Base-by-base conservation (phyloP, 768 basidiomycete genomes). In the Agaricus sinodeliciosus region DNA sequence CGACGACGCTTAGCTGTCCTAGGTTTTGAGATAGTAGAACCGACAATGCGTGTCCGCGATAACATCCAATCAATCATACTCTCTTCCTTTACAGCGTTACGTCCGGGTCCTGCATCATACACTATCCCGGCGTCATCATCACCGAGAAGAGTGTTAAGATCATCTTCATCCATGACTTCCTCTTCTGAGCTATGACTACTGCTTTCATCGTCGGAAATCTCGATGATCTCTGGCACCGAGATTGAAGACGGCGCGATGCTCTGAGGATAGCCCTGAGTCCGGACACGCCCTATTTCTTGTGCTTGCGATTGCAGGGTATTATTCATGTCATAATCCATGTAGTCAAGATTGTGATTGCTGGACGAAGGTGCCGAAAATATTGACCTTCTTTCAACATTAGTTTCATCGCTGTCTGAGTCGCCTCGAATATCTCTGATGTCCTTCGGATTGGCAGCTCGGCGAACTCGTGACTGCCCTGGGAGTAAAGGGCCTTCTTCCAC, bases 41-140 rank as follows among this genome's bases (percentile, higher is more conserved):
- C 63, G 3, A 70, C 60, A 50, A 57, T 60, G 18, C 68, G 65
- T 2, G 75, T 74, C 43, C 76, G 71, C 12, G 71, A 69, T 44
- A 89, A 60, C 86, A 89, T 89, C 62, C 80, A 81, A 58, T 88
- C 83, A 43, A 89, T 85, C 48, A 85, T 62, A 59, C 72, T 80
- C 63, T 62, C 74, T 56, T 71, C 75, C 63, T 68, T 72, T 50
- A 59, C 65, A 22, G 61, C 63, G 18, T 63, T 62, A 8, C 56
- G 60, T 49, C 31, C 22, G 9, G 27, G 11, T 27, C 41, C 40
- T 28, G 51, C 36, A 46, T 57, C 41, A 19, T 44, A 44, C 9
- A 48, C 36, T 18, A 36, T 40, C 19, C 46, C 49, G 7, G 42
- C 37, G 22, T 44, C 36, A n/a, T 46, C 49, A 19, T 44, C 40